Evolutionary conservation across 2,329 filamentous ascomycete genomes (phyloP).

Genomic region (Bipolaris bicolor): DNA sequence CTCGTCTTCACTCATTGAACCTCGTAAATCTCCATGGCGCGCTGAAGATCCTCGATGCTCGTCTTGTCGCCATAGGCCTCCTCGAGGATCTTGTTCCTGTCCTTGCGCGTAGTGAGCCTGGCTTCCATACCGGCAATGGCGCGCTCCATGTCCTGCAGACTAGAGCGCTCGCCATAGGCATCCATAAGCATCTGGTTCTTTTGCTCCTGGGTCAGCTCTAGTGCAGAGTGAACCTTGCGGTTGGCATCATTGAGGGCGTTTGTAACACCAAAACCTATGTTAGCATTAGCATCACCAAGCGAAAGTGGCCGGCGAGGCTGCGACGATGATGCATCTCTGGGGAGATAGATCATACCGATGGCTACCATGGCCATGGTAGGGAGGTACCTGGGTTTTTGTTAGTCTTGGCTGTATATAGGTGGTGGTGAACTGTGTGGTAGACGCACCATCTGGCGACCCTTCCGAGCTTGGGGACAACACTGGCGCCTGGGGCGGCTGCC

Average conservation of each 20-base stretch:
- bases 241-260: constrained; percentile 43
- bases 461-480: constrained; percentile 40
- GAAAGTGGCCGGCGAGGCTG: constrained; percentile 34
- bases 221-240: constrained; percentile 29
- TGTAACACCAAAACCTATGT: constrained; percentile 42
- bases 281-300: constrained; percentile 40
- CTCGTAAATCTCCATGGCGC: constrained; percentile 54
- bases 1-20: constrained; percentile 40
- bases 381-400: constrained; percentile 34
- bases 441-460: constrained; percentile 42
- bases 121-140: constrained; percentile 37
- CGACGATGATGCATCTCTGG: constrained; percentile 22
- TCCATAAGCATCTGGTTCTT: constrained; percentile 41
- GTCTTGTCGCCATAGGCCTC: constrained; percentile 56
- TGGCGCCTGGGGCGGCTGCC: constrained; percentile 24
- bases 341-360: constrained; percentile 39
- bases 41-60: constrained; percentile 53
- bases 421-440: background rate
- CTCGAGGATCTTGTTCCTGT: constrained; percentile 51
- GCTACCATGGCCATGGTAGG: constrained; percentile 45
- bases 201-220: constrained; percentile 38
- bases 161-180: constrained; percentile 40
- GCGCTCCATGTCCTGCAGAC: constrained; percentile 43
- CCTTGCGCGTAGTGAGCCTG: constrained; percentile 38
- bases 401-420: background rate